A percentile compares a stretch with the other conserved stretches of the same genome.
Conservation (phyloP, 2,329 filamentous ascomycete genomes). For the Fusarium keratoplasticum region DNA sequence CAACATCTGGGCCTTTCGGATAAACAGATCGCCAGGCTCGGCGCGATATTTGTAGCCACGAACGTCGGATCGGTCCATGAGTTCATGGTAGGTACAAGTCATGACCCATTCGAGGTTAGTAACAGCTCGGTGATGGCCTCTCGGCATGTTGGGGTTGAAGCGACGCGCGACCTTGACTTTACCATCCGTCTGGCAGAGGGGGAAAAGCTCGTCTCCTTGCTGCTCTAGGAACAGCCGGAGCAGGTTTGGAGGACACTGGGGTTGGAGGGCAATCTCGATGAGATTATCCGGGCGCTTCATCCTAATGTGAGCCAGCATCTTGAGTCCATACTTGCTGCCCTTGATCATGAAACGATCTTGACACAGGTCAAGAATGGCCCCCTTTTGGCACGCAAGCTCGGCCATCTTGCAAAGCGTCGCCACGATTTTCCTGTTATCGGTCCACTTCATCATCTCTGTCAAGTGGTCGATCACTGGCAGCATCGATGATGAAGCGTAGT, state of each 20-base stretch:
- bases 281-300: constrained; percentile 3
- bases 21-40: background rate
- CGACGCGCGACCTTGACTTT: background rate
- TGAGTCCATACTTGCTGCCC: background rate
- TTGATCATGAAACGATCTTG: constrained; percentile 4
- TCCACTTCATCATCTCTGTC: constrained; percentile 16
- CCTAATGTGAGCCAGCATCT: background rate
- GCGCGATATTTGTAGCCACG: background rate
- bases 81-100: background rate
- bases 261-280: constrained; percentile 18
- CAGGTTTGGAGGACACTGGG: background rate
- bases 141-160: background rate
- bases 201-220: too few species aligned
- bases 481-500: background rate
- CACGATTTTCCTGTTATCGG: background rate
- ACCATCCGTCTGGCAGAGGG: background rate
- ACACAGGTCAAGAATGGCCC: constrained; percentile 17
- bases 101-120: constrained; percentile 22
- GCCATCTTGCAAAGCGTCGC: background rate
- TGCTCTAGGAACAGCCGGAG: background rate
- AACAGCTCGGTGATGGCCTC: background rate
- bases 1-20: background rate
- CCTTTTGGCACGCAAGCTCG: background rate
- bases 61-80: background rate
- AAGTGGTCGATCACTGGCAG: constrained; percentile 7